Conservation (phyloP, 225 moss, liverwort and hornwort genomes). For the Marchantia polymorpha region DNA sequence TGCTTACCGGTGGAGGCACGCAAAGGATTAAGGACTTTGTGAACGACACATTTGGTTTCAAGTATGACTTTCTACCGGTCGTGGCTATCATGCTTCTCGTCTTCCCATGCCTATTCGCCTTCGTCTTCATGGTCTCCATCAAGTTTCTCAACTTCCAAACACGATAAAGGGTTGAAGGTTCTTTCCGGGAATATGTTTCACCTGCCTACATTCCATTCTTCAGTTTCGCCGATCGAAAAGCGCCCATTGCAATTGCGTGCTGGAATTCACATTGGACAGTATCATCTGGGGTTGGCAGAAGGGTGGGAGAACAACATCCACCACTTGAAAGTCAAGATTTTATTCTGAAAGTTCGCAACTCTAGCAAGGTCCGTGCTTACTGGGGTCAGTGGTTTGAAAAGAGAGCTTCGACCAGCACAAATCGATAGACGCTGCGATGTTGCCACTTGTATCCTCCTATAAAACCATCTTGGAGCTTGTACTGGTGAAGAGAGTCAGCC, state of each 20-base stretch:
- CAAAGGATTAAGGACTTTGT: neutral
- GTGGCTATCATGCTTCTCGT: conserved; percentile 37
- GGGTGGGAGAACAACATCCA: neutral
- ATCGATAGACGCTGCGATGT: neutral
- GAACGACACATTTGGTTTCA: conserved; percentile 22
- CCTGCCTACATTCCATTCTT: neutral
- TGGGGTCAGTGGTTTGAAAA: neutral
- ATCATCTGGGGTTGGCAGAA: neutral
- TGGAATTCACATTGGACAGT: neutral
- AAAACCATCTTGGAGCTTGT: neutral
- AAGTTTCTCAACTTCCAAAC: conserved; percentile 43
- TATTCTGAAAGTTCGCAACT: neutral
- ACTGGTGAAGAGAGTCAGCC: neutral
- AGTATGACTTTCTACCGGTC: conserved; percentile 27
- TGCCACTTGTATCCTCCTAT: neutral
- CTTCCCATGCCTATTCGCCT: conserved; percentile 36
- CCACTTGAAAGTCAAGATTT: neutral
- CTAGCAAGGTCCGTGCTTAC: neutral
- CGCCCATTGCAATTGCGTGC: neutral
- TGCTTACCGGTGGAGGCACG: neutral
- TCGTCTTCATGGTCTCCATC: conserved; percentile 34
- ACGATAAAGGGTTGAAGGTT: conserved; percentile 8
- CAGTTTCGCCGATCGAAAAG: neutral
- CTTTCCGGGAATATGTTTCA: neutral
- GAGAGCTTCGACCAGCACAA: neutral